These are phyloP conservation scores for Bryoerythrophyllum caledonicum DNA, from an alignment of 225 moss, liverwort and hornwort species.

Conservation along the genomic window DNA sequence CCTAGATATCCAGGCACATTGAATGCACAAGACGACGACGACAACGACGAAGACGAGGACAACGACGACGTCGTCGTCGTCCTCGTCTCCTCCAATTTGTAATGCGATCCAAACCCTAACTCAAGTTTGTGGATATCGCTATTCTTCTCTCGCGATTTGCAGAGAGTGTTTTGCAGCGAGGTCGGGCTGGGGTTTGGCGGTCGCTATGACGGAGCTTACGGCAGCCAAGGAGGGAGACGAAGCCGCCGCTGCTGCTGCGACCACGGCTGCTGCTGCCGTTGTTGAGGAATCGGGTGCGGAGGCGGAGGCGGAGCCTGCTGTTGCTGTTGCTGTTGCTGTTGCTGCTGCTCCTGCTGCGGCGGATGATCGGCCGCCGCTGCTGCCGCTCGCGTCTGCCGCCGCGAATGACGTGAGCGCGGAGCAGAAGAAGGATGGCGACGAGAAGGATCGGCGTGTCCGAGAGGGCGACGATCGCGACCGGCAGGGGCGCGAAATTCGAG, in stretches of 20 bases:
- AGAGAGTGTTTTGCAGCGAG: not conserved
- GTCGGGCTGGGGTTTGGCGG: not conserved
- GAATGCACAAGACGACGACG: no score
- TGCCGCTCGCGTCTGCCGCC: conserved; percentile 24
- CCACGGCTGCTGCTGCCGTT: not conserved
- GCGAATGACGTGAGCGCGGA: conserved; percentile 24
- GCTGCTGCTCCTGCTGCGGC: conserved; percentile 32
- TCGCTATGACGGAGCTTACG: conserved; percentile 52
- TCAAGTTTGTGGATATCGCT: not conserved
- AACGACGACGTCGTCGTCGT: no score
- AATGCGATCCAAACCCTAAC: not conserved
- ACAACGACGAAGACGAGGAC: no score
- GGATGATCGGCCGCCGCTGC: conserved; percentile 52
- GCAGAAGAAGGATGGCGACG: conserved; percentile 53
- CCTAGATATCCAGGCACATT: no score
- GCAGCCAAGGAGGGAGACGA: conserved; percentile 41
- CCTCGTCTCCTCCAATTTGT: not conserved
- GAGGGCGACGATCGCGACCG: conserved; percentile 95
- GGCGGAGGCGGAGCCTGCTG: conserved; percentile 20
- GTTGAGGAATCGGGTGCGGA: conserved; percentile 14
- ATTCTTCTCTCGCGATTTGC: not conserved
- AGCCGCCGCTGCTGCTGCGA: conserved; percentile 15
- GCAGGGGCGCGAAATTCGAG: conserved; percentile 74
- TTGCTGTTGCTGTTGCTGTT: conserved; percentile 38
- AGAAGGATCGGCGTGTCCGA: conserved; percentile 70